phyloP scores from a whole-genome alignment of 2,329 filamentous ascomycete genomes.

The Ophioceras dolichostomum region DNA sequence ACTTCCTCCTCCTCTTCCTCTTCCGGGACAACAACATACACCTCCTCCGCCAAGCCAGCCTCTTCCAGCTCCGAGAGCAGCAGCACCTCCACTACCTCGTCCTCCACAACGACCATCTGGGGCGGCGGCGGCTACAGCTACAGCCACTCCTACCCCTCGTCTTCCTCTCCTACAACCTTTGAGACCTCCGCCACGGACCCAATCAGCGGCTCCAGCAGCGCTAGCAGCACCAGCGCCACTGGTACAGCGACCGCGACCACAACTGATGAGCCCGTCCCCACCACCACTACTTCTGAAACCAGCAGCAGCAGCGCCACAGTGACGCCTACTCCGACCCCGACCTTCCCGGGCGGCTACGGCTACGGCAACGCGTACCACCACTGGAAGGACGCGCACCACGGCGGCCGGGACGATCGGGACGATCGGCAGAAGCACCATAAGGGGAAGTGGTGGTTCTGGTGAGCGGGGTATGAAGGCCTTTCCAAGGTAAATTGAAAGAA shows the following conservation, averaged over 20 bases:
- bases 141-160: not conserved
- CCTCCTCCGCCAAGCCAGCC: not conserved
- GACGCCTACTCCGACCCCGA: not conserved
- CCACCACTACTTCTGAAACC: not conserved
- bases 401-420: too few species aligned
- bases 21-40: not conserved
- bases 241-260: not conserved
- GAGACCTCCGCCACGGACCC: not conserved
- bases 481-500: too few species aligned
- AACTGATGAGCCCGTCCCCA: not conserved
- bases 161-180: conserved; percentile 1
- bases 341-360: not conserved
- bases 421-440: not conserved
- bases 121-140: not conserved
- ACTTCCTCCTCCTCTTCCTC: not conserved
- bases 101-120: not conserved
- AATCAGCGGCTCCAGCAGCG: conserved; percentile 1
- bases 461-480: too few species aligned
- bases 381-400: not conserved
- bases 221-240: not conserved
- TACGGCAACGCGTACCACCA: not conserved
- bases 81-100: not conserved
- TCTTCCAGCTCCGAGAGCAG: not conserved
- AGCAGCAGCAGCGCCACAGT: not conserved
- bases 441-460: not conserved